Base-by-base conservation (phyloP, 1,284 basidiomycete species). In the Phlebopus sp. region DNA sequence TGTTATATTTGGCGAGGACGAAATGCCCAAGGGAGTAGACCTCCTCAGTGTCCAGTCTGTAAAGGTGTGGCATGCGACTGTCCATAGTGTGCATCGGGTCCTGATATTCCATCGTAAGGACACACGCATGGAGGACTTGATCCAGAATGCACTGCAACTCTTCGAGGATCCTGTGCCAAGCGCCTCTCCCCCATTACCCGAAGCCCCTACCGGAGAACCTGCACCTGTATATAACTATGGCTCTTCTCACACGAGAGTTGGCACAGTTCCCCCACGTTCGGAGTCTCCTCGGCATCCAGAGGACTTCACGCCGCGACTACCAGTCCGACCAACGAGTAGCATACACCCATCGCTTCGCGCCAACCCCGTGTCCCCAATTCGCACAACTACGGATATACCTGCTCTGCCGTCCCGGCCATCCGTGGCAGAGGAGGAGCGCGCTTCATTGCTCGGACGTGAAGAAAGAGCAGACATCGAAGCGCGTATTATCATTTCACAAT, bases 1-100 rank as follows among this genome's bases (percentile, higher is more conserved):
- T 10, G 90, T 92, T 10, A 79, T 96, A 38, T 94, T 96, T 59
- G 92, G 92, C 10, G 91, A 93, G 63, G 92, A 96, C 51, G 89
- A 94, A 50, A 73, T 90, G 41, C 82, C 87, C 0, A 86, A 85
- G 56, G 82, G 78, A 27, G 80, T 77, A 1, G 86, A 92, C 62
- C 72, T 92, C 14, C 69, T 92, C 18, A 84, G 73, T 45, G 78
- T 92, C 38, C 81, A 86, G 56, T 74, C 74, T 11, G 77, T 71
- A 64, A 93, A 92, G 78, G 91, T 90, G 54, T 37, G 56, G 39
- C 30, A 5, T 23, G 21, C 17, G 39, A n/a, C 32, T 32, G 10
- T 31, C 23, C 8, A 8, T 25, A 14, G 1, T 10, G 11, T 42
- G 30, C 9, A 10, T 6, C n/a, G 38, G 15, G 32, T 29, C 21